Base-by-base conservation (phyloP, 1,284 basidiomycete genomes). In the Trichosporon sp. region DNA sequence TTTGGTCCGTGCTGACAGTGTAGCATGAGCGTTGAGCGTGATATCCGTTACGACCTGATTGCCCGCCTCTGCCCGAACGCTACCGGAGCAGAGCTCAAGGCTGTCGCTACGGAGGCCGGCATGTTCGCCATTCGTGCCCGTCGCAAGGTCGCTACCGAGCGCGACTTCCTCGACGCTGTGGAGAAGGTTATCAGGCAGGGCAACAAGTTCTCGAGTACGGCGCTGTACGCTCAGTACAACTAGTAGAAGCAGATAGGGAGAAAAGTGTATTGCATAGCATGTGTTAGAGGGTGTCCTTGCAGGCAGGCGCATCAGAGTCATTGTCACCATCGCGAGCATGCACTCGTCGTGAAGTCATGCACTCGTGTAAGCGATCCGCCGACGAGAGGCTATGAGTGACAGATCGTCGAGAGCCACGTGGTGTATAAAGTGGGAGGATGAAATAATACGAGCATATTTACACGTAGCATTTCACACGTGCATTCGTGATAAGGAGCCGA, bases 81-180 rank as follows among this genome's bases (percentile, higher is more conserved):
- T 1, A 98, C 96, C 2, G 96, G 96, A 70, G 96, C 96, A 25
- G 96, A 99, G 81, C 81, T 99, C 66, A 88, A 95, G 60, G 94
- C 92, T 27, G 95, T 99, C 9, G 95, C 95, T 9, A 99, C 96
- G 16, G 96, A 98, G 87, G 96, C 96, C 34, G 96, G 96, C 46
- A 99, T 99, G 96, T 99, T 97, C 82, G 95, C 96, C 1, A 99
- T 99, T 73, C 89, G 96, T 66, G 92, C 94, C 62, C 85, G 96
- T 72, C 86, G 96, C 80, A 98, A 99, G 82, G 93, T 99, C 7
- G 94, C 95, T 0, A 95, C 92, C 4, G 96, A 99, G 78, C 88
- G 93, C 64, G 96, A 99, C 82, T 99, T 98, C 83, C 82, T 99
- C 74, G 93, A 97, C 75, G 92, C 94, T 5, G 95, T 99, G 3